Conservation (phyloP, 164 flowering plant genomes). For the Vitis rotundifolia region DNA sequence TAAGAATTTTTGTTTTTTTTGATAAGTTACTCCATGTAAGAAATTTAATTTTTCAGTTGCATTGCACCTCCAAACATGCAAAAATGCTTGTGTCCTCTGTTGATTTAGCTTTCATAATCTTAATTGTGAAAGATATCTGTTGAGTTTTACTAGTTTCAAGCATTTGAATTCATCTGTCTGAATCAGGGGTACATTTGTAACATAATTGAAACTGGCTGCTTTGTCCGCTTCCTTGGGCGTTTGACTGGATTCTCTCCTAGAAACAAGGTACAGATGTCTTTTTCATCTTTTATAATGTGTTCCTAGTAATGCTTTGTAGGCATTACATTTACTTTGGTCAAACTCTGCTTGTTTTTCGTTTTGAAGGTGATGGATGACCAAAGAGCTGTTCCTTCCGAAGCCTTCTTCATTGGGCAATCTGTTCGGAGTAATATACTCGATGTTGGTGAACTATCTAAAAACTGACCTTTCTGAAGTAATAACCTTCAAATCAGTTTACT, state of each 20-base stretch:
- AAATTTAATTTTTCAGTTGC: not conserved
- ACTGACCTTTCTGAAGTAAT: not conserved
- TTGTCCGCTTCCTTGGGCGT: constrained; percentile 91
- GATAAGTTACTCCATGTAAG: constrained; percentile 38
- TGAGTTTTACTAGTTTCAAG: constrained; percentile 1
- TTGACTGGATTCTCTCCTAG: constrained; percentile 89
- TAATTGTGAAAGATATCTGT: not conserved
- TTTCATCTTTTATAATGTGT: not conserved
- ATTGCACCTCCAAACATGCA: too few species aligned
- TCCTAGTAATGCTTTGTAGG: not conserved
- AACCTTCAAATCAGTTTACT: not conserved
- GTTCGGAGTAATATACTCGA: constrained; percentile 77
- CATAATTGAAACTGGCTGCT: constrained; percentile 83
- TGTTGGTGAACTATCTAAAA: constrained; percentile 38
- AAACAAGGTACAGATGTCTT: constrained; percentile 50
- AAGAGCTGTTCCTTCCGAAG: constrained; percentile 46
- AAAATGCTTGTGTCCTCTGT: too few species aligned
- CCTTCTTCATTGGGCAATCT: constrained; percentile 84
- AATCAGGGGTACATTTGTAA: constrained; percentile 90
- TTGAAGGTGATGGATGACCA: constrained; percentile 70
- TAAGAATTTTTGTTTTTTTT: constrained; percentile 31
- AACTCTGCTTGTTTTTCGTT: constrained; percentile 9
- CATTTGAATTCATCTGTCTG: constrained; percentile 6
- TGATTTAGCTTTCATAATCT: too few species aligned
- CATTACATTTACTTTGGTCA: not conserved